Evolutionary conservation across 371 early-diverging fungal genomes (phyloP).

Genomic region (Umbelopsis sp.): DNA sequence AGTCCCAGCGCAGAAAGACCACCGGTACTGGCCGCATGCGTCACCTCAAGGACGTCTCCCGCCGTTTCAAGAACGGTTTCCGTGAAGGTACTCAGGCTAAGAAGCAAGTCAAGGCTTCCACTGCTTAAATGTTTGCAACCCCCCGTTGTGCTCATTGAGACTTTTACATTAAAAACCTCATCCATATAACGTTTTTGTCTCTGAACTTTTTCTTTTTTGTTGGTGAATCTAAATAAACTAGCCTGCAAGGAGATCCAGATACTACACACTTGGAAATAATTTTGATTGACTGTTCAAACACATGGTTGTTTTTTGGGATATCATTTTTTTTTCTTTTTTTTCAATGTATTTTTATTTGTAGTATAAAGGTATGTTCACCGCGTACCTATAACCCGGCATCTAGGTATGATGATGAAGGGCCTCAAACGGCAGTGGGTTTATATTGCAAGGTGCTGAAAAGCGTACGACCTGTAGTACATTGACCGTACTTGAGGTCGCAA

Average conservation of each 20-base stretch:
- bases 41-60: constrained; percentile 88
- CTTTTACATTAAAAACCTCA: not conserved
- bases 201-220: constrained; percentile 14
- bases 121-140: constrained; percentile 27
- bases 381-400: constrained; percentile 20
- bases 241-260: not conserved
- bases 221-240: constrained; percentile 15
- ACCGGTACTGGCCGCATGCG: constrained; percentile 98
- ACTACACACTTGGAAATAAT: too few relatives aligned
- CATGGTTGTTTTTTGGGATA: too few relatives aligned
- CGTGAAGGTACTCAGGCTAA: constrained; percentile 68
- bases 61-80: constrained; percentile 97
- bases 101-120: constrained; percentile 29
- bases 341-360: not conserved
- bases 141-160: not conserved
- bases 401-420: constrained; percentile 19
- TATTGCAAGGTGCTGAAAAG: constrained; percentile 14
- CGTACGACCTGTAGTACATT: not conserved
- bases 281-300: too few relatives aligned
- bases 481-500: not conserved
- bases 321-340: too few relatives aligned
- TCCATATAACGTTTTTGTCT: not conserved
- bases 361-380: constrained; percentile 13
- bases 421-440: constrained; percentile 18
- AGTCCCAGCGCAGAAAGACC: constrained; percentile 96